Base-by-base conservation (phyloP, 257 asterid species). In the Nicotiana obtusifolia region DNA sequence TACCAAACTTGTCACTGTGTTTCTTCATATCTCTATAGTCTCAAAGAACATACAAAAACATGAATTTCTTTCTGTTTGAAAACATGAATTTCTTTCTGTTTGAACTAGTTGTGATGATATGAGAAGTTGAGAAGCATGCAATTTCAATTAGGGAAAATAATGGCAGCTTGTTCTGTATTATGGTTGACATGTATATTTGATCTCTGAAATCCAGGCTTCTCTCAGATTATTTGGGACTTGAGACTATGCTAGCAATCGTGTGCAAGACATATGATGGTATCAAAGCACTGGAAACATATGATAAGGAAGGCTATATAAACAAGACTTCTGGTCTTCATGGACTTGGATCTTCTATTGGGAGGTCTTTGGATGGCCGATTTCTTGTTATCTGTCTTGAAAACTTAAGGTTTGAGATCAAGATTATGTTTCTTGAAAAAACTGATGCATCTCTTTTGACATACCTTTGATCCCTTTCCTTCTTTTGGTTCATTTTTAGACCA, bases 171-270 rank as follows among this genome's bases (percentile, higher is more conserved):
- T 37, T 56, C 8, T 67, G 33, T 62, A 31, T 67, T 84, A n/a
- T 76, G 65, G 84, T 77, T 88, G 82, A 89, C 80, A 54, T 68
- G 75, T 20, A 33, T 44, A 80, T 31, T 81, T 76, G 24, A 56
- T 81, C 85, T 86, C 76, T 84, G 83, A 80, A 79, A 80, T 80
- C 44, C 83, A 94, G 98, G 85, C 87, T 93, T 83, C 92, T 95
- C 52, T 86, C 98, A 0, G 89, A 90, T 81, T 95, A 89, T 85
- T 82, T 93, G 95, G 98, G 97, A 33, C 81, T 52, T 44, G 97
- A 92, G 41, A 88, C 90, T 17, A 93, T 94, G 98, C 86, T 92
- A 59, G 91, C 96, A 64, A 86, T 93, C 84, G 97, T 94, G 78
- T 94, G 95, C 97, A 92, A 88, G 89, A 87, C 97, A 0, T 68